Base-by-base conservation (phyloP, 768 basidiomycete species). In the Austroboletus festivus region DNA sequence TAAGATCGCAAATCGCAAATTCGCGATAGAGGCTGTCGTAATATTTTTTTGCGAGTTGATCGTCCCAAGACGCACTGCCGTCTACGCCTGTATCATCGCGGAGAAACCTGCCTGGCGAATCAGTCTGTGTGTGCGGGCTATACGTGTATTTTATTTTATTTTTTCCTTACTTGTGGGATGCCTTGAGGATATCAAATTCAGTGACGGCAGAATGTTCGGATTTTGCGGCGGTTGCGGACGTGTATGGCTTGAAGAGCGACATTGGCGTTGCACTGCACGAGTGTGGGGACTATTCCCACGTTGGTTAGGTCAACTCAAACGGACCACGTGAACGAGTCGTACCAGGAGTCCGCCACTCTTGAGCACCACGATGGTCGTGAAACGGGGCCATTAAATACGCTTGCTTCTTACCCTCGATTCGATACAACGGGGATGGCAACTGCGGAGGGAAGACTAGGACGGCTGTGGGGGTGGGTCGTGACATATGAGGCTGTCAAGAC, bases 1-100 rank as follows among this genome's bases (percentile, higher is more conserved):
- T 97, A 51, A 97, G 72, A 68, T 97, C 92, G 62, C 90, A 93
- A 19, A 93, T 73, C 0, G 89, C 91, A 58, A 85, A 98, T 67
- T 98, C 94, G 53, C 91, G 86, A 65, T 92, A 96, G 3, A 98
- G 79, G 55, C 71, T 88, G 12, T 77, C 72, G 59, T 98, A 94
- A 71, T 94, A 97, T 58, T 93, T 94, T 52, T 78, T 74, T 0
- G 95, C 94, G 22, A 98, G 74, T 51, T 82, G 75, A 40, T 94
- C 90, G 60, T 94, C 83, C 89, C 93, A 98, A 46, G 39, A 67
- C 12, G 58, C 11, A 13, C 3, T 35, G 21, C 26, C 26, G 3
- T 35, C 43, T 18, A 52, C 57, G 4, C 67, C 62, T 4, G 60
- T 49, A 33, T 77, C 71, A 30, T 86, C 83, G 21, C 90, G 78